Percentiles rank a stretch among this genome's conserved stretches.
Evolutionary conservation across 805 yeast species (phyloP).

Genomic region (Saccharomycopsis selenospora): DNA sequence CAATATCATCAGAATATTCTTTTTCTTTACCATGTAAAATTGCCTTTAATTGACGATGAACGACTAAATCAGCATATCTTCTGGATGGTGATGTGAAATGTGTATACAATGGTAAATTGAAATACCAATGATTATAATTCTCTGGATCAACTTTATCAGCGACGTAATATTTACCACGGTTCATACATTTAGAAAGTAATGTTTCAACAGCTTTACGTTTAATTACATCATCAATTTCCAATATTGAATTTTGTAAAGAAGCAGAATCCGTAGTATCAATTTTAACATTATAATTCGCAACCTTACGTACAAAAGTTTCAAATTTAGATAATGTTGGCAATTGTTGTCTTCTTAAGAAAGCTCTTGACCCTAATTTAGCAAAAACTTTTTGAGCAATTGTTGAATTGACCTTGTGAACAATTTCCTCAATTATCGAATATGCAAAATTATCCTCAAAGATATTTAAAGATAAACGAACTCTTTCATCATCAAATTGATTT

Average conservation of each 20-base stretch:
- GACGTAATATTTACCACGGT: conserved; percentile 78
- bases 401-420: conserved; percentile 71
- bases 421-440: conserved; percentile 59
- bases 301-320: conserved; percentile 68
- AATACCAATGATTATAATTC: conserved; percentile 68
- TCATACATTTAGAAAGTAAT: conserved; percentile 70
- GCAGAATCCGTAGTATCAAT: conserved; percentile 72
- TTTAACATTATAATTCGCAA: conserved; percentile 55
- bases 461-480: conserved; percentile 62
- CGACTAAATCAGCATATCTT: conserved; percentile 87
- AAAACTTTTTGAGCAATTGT: conserved; percentile 79
- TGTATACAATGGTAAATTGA: conserved; percentile 79
- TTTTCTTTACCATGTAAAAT: conserved; percentile 35
- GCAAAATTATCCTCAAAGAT: conserved; percentile 57
- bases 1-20: conserved; percentile 45
- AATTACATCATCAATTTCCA: conserved; percentile 51
- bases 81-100: conserved; percentile 91
- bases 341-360: conserved; percentile 81
- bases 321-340: conserved; percentile 77
- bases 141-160: conserved; percentile 85
- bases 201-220: conserved; percentile 73
- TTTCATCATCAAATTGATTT: conserved; percentile 81
- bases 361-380: conserved; percentile 68
- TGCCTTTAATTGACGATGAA: conserved; percentile 82
- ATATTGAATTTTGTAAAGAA: conserved; percentile 62